A percentile compares a stretch with the other conserved stretches of the same genome.
These are phyloP conservation scores for Solanum appendiculatum DNA, from an alignment of 257 asterid species.

Conservation along the genomic window DNA sequence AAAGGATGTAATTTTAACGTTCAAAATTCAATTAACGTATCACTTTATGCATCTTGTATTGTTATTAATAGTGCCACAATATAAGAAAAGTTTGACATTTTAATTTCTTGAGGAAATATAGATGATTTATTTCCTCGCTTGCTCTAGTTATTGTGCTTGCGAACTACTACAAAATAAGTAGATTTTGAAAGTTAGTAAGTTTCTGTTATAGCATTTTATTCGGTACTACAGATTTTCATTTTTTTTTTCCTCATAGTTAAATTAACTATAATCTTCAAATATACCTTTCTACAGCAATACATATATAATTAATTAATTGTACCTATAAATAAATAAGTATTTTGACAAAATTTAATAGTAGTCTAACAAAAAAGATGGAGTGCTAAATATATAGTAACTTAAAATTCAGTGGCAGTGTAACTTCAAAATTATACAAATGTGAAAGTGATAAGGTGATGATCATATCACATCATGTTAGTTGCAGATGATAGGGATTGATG, in stretches of 20 bases:
- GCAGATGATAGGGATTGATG: background rate
- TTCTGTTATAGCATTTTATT: background rate
- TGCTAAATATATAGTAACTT: background rate
- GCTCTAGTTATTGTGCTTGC: background rate
- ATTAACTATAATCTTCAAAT: background rate
- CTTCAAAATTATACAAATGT: background rate
- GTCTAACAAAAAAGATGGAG: background rate
- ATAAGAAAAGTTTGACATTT: background rate
- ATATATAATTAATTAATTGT: no score
- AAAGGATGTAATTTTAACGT: background rate
- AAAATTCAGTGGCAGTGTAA: background rate
- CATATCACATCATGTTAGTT: background rate
- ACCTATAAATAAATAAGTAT: background rate
- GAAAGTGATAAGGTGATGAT: background rate
- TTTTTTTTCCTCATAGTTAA: background rate
- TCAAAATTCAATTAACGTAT: background rate
- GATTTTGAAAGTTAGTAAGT: background rate
- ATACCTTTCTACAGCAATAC: background rate
- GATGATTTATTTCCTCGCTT: background rate
- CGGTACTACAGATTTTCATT: background rate
- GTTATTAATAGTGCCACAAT: no score
- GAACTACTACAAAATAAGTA: background rate
- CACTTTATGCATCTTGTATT: no score
- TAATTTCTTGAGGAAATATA: background rate
- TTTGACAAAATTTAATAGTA: background rate